phyloP scores from a whole-genome alignment of 2,329 filamentous ascomycete genomes.

The Zasmidium angulare region DNA sequence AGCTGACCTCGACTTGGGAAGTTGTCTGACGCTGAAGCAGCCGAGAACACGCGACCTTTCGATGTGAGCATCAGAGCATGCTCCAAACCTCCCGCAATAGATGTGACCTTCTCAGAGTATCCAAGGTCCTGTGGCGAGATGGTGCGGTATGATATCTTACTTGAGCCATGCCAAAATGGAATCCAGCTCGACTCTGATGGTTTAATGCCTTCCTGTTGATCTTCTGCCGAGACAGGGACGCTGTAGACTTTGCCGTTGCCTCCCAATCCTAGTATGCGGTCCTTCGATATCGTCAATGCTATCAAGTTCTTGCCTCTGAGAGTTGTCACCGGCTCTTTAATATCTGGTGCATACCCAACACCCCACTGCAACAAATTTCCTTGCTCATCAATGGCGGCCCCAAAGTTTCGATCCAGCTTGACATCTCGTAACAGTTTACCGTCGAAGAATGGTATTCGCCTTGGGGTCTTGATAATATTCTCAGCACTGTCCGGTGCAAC shows the following conservation, averaged over 20 bases:
- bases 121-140: slow-evolving; percentile 65
- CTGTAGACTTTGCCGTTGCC: slow-evolving; percentile 79
- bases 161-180: slow-evolving; percentile 65
- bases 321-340: slow-evolving; percentile 66
- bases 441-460: slow-evolving; percentile 79
- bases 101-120: slow-evolving; percentile 70
- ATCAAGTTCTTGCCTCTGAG: slow-evolving; percentile 77
- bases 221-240: slow-evolving; percentile 70
- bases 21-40: slow-evolving; percentile 73
- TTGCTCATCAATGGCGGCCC: slow-evolving; percentile 80
- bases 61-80: slow-evolving; percentile 85
- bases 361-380: slow-evolving; percentile 95
- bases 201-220: slow-evolving; percentile 67
- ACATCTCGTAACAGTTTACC: slow-evolving; percentile 80
- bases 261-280: slow-evolving; percentile 78
- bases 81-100: slow-evolving; percentile 77
- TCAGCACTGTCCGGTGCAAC: slow-evolving; percentile 81
- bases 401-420: slow-evolving; percentile 79
- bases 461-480: slow-evolving; percentile 72
- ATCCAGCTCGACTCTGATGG: slow-evolving; percentile 67
- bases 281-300: slow-evolving; percentile 73
- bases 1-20: slow-evolving; percentile 85
- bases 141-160: slow-evolving; percentile 68
- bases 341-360: slow-evolving; percentile 65
- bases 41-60: slow-evolving; percentile 81